Conservation (phyloP, 225 moss, liverwort and hornwort genomes). For the Straminergon stramineum region DNA sequence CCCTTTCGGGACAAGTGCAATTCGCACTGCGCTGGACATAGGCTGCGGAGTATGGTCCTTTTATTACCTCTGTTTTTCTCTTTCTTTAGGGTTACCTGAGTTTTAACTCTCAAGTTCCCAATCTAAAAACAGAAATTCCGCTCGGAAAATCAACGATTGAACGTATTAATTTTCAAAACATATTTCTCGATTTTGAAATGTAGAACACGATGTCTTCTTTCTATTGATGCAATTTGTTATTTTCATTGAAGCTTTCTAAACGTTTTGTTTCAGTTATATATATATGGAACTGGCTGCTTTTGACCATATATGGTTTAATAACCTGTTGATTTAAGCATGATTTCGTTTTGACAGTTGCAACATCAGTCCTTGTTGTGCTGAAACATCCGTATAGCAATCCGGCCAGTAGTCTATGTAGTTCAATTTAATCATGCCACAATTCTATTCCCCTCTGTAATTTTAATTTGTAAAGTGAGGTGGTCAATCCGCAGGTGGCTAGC, state of each 20-base stretch:
- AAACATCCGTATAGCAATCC: background rate
- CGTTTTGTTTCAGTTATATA: background rate
- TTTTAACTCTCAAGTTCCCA: background rate
- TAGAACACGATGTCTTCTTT: background rate
- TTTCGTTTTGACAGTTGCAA: background rate
- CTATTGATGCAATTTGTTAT: background rate
- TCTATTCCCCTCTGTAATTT: background rate
- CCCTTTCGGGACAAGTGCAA: conserved; percentile 22
- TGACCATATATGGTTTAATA: background rate
- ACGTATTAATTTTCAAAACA: background rate
- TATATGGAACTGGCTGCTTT: background rate
- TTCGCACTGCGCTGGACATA: conserved; percentile 52
- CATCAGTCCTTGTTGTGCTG: background rate
- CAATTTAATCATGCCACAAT: background rate
- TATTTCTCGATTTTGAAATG: background rate
- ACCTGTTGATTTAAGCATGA: background rate
- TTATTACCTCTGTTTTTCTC: background rate
- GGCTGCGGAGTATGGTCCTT: conserved; percentile 47
- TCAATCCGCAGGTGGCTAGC: conserved; percentile 41
- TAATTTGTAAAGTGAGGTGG: background rate
- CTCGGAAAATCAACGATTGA: background rate
- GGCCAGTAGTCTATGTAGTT: background rate
- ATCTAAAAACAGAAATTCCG: background rate
- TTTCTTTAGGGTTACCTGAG: background rate
- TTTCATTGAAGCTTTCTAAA: background rate